Evolutionary conservation across 768 basidiomycete genomes (phyloP).

Genomic region (Tylopilus sp.): DNA sequence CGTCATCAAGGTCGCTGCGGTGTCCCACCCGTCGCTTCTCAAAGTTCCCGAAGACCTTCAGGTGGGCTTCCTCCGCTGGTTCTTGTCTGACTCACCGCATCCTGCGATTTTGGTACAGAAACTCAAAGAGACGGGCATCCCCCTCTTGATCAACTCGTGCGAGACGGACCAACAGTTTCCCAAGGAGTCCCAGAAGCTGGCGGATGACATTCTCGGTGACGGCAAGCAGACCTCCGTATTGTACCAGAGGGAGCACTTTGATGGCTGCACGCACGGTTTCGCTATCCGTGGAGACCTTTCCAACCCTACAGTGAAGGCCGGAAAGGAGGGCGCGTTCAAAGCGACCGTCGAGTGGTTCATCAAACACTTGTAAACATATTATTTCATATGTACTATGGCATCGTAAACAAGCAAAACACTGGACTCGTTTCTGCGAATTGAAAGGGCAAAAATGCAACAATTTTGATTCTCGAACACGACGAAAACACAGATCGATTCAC

Average conservation of each 20-base stretch:
- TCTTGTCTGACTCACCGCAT: background rate
- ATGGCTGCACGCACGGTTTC: conserved; percentile 52
- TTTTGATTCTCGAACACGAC: background rate
- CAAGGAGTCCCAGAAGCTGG: conserved; percentile 37
- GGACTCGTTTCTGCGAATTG: background rate
- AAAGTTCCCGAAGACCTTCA: conserved; percentile 48
- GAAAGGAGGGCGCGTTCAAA: conserved; percentile 54
- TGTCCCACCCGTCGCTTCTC: conserved; percentile 47
- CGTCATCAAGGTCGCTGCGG: conserved; percentile 35
- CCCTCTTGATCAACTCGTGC: conserved; percentile 70
- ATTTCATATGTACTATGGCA: background rate
- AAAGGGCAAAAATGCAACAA: background rate
- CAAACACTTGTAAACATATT: conserved; percentile 24
- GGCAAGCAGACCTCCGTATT: conserved; percentile 44
- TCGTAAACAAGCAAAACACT: background rate
- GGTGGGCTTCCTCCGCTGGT: too few species aligned
- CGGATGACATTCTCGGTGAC: conserved; percentile 49
- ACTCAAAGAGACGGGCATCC: conserved; percentile 46
- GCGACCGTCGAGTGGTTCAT: conserved; percentile 53
- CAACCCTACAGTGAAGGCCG: conserved; percentile 52
- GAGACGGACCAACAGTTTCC: conserved; percentile 51
- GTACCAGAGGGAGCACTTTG: conserved; percentile 22
- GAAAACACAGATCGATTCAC: background rate
- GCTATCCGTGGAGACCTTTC: conserved; percentile 48
- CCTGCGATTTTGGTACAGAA: conserved; percentile 34